A percentile compares a stretch with the other conserved stretches of the same genome.
phyloP scores from a whole-genome alignment of 805 yeast genomes.

The Hanseniaspora pseudoguilliermondii region DNA sequence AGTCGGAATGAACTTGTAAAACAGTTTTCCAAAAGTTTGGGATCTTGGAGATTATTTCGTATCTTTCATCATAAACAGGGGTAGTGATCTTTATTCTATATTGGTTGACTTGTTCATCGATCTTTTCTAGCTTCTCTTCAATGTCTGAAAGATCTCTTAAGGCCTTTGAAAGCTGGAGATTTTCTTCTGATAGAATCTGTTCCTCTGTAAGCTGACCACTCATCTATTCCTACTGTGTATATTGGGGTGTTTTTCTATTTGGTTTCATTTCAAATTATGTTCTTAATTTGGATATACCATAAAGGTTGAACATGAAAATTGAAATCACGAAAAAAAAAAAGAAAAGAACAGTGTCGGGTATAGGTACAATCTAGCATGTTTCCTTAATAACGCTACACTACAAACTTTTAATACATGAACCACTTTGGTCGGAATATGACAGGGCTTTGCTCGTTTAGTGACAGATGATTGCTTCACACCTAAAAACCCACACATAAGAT shows the following conservation, averaged over 20 bases:
- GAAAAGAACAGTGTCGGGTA: no score
- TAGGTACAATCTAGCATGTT: no score
- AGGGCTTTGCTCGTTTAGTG: no score
- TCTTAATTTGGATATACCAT: no score
- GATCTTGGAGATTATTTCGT: slow-evolving; percentile 38
- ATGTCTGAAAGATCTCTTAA: slow-evolving; percentile 41
- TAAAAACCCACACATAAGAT: no score
- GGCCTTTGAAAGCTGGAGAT: slow-evolving; percentile 19
- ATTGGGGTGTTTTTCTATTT: background rate
- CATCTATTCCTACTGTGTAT: background rate
- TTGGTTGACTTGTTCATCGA: slow-evolving; percentile 47
- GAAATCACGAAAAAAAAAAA: no score
- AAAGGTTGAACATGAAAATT: no score
- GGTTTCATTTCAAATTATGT: background rate
- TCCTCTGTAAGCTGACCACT: slow-evolving; percentile 1
- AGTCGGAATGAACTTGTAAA: slow-evolving; percentile 69
- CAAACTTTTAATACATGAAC: no score
- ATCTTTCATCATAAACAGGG: slow-evolving; percentile 46
- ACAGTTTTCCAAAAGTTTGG: slow-evolving; percentile 84
- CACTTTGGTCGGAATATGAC: no score
- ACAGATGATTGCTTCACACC: no score
- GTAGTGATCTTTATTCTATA: slow-evolving; percentile 41
- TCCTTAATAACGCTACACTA: no score
- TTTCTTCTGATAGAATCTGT: slow-evolving; percentile 6
- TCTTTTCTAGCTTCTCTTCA: slow-evolving; percentile 45